Percentiles rank a stretch among this genome's conserved stretches.
These are phyloP conservation scores for Luffa aegyptiaca DNA, from an alignment of 306 rosid species.

Conservation along the genomic window DNA sequence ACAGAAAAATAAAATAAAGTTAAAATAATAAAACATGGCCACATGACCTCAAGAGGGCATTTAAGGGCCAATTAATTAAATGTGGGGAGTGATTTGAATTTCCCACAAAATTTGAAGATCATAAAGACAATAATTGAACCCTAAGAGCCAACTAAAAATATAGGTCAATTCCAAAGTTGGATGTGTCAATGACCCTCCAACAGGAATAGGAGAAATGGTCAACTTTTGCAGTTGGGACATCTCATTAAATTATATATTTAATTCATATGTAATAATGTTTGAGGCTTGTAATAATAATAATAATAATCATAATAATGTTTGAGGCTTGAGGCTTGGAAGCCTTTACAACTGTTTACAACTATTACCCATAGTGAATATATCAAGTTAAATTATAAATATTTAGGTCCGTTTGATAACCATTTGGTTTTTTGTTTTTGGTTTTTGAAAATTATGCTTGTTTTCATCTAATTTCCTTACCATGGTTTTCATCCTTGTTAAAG, in stretches of 20 bases:
- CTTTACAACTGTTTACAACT: neutral
- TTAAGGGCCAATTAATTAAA: neutral
- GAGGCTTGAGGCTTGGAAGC: neutral
- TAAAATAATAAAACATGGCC: neutral
- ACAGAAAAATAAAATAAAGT: neutral
- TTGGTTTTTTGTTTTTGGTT: no score
- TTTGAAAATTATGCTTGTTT: no score
- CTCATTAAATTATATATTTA: neutral
- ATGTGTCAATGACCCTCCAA: neutral
- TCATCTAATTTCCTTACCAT: no score
- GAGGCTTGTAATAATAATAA: neutral
- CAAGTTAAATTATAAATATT: no score
- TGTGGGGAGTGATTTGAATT: neutral
- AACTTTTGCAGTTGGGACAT: neutral
- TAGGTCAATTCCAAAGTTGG: neutral
- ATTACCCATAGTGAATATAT: neutral
- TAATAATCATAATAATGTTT: neutral
- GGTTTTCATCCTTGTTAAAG: no score
- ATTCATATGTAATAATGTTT: neutral
- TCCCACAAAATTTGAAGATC: neutral
- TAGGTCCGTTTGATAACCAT: no score
- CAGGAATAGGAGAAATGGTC: neutral
- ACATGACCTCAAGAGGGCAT: neutral
- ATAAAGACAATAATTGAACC: neutral
- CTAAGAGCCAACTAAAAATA: neutral